Base-by-base conservation (phyloP, 495 filamentous ascomycete species). In the Friedmanniomyces simplex region DNA sequence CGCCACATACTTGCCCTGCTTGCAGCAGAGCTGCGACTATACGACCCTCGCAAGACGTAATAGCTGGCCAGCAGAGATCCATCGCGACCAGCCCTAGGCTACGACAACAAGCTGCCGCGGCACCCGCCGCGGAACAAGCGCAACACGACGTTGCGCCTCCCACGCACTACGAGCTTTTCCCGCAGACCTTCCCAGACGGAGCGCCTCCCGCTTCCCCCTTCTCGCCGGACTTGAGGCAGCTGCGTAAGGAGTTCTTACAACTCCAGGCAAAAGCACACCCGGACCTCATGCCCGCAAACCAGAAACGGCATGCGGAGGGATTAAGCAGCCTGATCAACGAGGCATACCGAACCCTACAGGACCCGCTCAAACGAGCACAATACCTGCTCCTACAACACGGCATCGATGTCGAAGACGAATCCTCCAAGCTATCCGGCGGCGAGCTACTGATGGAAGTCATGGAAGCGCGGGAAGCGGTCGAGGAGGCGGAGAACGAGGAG, bases 111-210 rank as follows among this genome's bases (percentile, higher is more conserved):
- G 18, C 55, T 10, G 28, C 61, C 5, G 24, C 55, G 22, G 7
- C 58, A 28, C 6, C 32, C 1, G 21, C 43, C 5, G 6, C 6
- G 0, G 36, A 39, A 3, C 1, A 22, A 14, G 2, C 54, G 5
- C 28, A 34, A 26, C 11, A 6, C 28, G 20, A 14, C 59, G 36
- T 18, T 14, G 0, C 22, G 2, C 56, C 55, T 13, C 56, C 54
- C 47, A 83, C 80, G 58, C 75, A 89, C 77, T 97, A 96, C 79
- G 80, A 83, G 42, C 82, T 97, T 71, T 98, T 98, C 77, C 88
- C 89, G 6, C 64, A 76, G 13, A 89, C 89, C 14, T 77, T 96
- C 16, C 82, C 91, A 13, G n/a, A 62, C 0, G 93, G 93, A 34
- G 85, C 89, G 0, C 93, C 93, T 0, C 93, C 93, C 0, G 22